A percentile compares a stretch with the other conserved stretches of the same genome.
Conservation (phyloP, 2,329 filamentous ascomycete genomes). For the Exophiala mesophila region DNA sequence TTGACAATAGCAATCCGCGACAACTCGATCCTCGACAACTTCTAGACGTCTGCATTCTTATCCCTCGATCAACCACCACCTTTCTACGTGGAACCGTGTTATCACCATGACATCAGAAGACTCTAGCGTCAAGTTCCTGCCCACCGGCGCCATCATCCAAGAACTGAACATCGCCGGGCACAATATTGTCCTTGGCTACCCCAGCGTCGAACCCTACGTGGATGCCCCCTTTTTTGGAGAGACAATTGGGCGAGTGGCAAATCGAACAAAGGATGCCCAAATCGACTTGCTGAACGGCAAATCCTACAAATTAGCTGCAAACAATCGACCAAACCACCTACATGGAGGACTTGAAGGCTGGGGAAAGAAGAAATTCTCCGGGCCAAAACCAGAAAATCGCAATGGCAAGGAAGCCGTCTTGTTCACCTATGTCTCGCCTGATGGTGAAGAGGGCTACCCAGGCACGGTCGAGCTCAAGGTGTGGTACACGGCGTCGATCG, state of each 20-base stretch:
- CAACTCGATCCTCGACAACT: too few species aligned
- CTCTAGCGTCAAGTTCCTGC: slow-evolving; percentile 41
- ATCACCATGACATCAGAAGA: slow-evolving; percentile 29
- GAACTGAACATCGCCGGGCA: slow-evolving; percentile 69
- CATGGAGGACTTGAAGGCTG: slow-evolving; percentile 72
- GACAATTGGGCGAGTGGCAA: slow-evolving; percentile 80
- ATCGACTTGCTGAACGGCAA: slow-evolving; percentile 68
- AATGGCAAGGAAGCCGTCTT: slow-evolving; percentile 61
- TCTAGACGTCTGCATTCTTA: too few species aligned
- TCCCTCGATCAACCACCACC: too few species aligned
- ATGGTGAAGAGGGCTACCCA: slow-evolving; percentile 87
- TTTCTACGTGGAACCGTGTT: too few species aligned
- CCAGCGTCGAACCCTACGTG: slow-evolving; percentile 68
- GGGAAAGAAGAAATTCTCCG: slow-evolving; percentile 73
- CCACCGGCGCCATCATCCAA: slow-evolving; percentile 50
- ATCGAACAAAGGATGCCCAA: slow-evolving; percentile 69
- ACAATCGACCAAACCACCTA: slow-evolving; percentile 73
- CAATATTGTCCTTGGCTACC: slow-evolving; percentile 88
- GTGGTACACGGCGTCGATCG: slow-evolving; percentile 70
- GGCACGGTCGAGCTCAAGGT: slow-evolving; percentile 74
- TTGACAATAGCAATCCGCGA: too few species aligned
- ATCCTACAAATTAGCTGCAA: slow-evolving; percentile 65
- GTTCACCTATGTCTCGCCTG: slow-evolving; percentile 56
- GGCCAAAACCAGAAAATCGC: slow-evolving; percentile 56
- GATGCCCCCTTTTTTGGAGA: slow-evolving; percentile 83